Base-by-base conservation (phyloP, 345 rosid species). In the Corchorus capsularis region DNA sequence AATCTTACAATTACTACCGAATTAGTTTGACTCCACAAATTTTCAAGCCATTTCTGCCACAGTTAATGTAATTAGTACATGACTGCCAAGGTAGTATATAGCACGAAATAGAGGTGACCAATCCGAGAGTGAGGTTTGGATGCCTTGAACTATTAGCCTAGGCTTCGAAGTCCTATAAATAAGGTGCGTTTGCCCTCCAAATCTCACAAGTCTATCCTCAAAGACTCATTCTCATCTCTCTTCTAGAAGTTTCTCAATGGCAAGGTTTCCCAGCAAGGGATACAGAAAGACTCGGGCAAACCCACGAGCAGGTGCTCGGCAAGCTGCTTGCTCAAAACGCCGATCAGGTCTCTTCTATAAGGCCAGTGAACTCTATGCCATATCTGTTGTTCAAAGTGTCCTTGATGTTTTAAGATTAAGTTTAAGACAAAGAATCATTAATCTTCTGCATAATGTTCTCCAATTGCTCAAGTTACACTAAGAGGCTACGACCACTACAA, bases 161-260 rank as follows among this genome's bases (percentile, higher is more conserved):
- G 53, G 64, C 77, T 39, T n/a, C 35, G 32, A 73, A 72, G 43
- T 15, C 71, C 77, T 83, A 79, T 83, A 83, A 79, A 74, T 77
- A 22, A 43, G 20, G 32, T 19, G 53, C 13, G 37, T 34, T 65
- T 10, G 57, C 70, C 54, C 64, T 59, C 63, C 34, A 49, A 22
- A 19, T 46, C 39, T 70, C 53, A 74, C 66, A 64, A 20, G n/a
- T 20, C 66, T 35, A 19, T 56, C 56, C 27, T 22, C 50, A 3
- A 72, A 37, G 6, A 12, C 62, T 37, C 35, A 11, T 57, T 62
- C 66, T 11, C 65, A 54, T 73, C 55, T 22, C 43, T 56, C 8
- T 52, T 13, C 9, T 53, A 53, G 52, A 49, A 41, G 13, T 39
- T 63, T 59, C 63, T 17, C 47, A 52, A 37, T 74, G 71, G 65